These are phyloP conservation scores for Phanerodontia chrysosporium DNA, from an alignment of 768 basidiomycete genomes.

Conservation along the genomic window DNA sequence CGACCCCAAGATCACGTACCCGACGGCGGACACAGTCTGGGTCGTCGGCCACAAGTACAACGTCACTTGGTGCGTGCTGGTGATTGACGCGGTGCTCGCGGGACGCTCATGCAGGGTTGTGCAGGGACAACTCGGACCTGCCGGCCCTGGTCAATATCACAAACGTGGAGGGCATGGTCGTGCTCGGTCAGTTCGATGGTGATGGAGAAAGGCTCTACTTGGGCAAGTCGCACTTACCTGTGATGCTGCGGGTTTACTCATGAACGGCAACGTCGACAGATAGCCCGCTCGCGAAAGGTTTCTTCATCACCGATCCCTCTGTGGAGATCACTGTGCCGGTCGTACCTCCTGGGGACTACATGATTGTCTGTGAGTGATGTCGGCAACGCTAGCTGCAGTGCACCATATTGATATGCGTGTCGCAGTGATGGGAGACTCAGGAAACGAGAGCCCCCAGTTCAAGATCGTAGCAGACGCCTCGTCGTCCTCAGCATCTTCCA, in stretches of 20 bases:
- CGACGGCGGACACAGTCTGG: slow-evolving; percentile 34
- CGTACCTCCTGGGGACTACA: slow-evolving; percentile 32
- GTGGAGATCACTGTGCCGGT: slow-evolving; percentile 38
- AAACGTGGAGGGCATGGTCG: slow-evolving; percentile 31
- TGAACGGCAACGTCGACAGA: slow-evolving; percentile 23
- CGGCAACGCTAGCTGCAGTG: neutral
- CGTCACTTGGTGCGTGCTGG: slow-evolving; percentile 39
- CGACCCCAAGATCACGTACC: slow-evolving; percentile 40
- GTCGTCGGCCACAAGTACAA: slow-evolving; percentile 27
- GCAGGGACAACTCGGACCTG: slow-evolving; percentile 28
- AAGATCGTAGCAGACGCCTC: slow-evolving; percentile 20
- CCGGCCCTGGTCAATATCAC: slow-evolving; percentile 33
- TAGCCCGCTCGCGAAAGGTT: slow-evolving; percentile 38
- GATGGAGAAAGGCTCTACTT: slow-evolving; percentile 46
- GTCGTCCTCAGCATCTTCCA: neutral
- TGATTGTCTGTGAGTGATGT: slow-evolving; percentile 44
- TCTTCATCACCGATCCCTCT: slow-evolving; percentile 35
- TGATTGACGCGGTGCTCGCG: neutral
- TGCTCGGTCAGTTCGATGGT: slow-evolving; percentile 39
- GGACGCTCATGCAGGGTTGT: neutral
- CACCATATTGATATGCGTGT: neutral
- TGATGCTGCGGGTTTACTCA: neutral
- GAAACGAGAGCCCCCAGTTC: slow-evolving; percentile 27
- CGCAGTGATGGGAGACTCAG: slow-evolving; percentile 45
- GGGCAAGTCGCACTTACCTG: slow-evolving; percentile 30